phyloP scores from a whole-genome alignment of 495 filamentous ascomycete species.

The Polyplosphaeria fusca region DNA sequence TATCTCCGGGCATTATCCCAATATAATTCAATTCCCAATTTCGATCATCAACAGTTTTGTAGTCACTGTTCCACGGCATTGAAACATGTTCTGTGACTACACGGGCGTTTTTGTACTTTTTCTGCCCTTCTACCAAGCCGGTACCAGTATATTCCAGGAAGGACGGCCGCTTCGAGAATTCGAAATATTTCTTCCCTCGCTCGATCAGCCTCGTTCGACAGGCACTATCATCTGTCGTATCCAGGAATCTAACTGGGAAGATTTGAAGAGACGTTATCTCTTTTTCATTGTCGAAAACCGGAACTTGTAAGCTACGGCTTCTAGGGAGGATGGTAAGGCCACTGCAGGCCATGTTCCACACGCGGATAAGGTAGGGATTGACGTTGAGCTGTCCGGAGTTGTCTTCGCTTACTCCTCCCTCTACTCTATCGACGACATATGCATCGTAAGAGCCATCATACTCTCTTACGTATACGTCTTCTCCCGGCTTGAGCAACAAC shows the following conservation, averaged over 20 bases:
- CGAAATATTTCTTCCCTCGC: not conserved
- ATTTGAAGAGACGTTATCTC: not conserved
- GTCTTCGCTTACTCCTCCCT: not conserved
- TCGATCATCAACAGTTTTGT: too few species aligned
- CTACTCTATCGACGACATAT: slow-evolving; percentile 4
- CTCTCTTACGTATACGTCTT: slow-evolving; percentile 15
- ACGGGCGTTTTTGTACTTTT: not conserved
- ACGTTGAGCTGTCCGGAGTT: not conserved
- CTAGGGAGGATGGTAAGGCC: not conserved
- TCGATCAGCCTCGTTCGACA: not conserved
- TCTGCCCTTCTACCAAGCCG: not conserved
- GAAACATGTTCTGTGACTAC: not conserved
- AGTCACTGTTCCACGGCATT: not conserved
- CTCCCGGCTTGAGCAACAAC: slow-evolving; percentile 32
- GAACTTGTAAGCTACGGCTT: not conserved
- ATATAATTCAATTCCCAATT: too few species aligned
- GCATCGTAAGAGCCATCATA: not conserved
- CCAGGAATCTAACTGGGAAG: not conserved
- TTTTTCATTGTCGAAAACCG: slow-evolving; percentile 1
- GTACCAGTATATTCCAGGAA: not conserved
- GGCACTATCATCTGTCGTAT: not conserved
- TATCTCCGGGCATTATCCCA: too few species aligned
- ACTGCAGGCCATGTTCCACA: slow-evolving; percentile 12
- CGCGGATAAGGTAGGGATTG: not conserved
- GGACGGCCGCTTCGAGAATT: not conserved